phyloP scores from a whole-genome alignment of 306 rosid genomes.

The Quercus parvula region DNA sequence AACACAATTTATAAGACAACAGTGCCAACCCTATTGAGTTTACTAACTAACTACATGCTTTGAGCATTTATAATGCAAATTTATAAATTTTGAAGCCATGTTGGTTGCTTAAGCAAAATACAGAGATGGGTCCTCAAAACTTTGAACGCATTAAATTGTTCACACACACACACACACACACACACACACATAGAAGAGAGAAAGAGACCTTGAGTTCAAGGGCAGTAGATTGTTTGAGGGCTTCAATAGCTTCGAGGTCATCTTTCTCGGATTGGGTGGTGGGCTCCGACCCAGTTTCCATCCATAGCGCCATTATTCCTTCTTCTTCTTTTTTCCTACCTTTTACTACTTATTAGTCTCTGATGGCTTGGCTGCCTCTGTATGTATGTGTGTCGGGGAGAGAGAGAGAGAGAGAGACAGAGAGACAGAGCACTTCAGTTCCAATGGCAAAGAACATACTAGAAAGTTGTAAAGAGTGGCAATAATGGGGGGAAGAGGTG shows the following conservation, averaged over 20 bases:
- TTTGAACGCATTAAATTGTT: background rate
- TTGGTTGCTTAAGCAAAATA: background rate
- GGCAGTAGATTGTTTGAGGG: slow-evolving; percentile 78
- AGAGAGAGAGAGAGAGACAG: too few species aligned
- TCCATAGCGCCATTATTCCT: slow-evolving; percentile 68
- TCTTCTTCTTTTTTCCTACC: too few species aligned
- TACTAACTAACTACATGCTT: too few species aligned
- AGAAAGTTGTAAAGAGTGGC: too few species aligned
- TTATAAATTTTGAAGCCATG: background rate
- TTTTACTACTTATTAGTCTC: too few species aligned
- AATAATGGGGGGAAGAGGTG: too few species aligned
- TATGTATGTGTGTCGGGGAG: too few species aligned
- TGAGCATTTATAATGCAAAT: background rate
- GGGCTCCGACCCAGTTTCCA: slow-evolving; percentile 79
- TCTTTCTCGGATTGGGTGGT: slow-evolving; percentile 69
- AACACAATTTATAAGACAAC: background rate
- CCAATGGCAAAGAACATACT: too few species aligned
- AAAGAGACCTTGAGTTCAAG: slow-evolving; percentile 64
- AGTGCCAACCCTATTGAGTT: background rate
- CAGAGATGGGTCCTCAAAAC: background rate
- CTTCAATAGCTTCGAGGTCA: slow-evolving; percentile 89
- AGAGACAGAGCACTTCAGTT: too few species aligned
- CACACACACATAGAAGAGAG: background rate
- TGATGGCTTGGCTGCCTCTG: too few species aligned
- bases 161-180: background rate